A percentile compares a stretch with the other conserved stretches of the same genome.
Conservation (phyloP, 768 basidiomycete genomes). For the Lentinula sp. region DNA sequence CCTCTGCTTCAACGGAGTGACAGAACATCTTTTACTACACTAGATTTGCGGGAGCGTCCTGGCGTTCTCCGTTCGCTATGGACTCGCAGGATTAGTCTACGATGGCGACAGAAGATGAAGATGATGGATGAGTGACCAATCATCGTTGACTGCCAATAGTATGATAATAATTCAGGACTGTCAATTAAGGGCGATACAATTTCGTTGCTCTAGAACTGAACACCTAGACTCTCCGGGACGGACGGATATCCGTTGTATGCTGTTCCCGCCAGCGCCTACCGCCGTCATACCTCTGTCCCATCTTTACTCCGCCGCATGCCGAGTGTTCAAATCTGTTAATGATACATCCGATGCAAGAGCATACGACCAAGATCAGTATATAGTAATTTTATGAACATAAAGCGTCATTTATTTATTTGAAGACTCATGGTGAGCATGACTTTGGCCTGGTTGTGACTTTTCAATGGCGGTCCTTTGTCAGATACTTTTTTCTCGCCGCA, state of each 20-base stretch:
- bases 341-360: no score
- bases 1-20: not conserved
- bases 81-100: slow-evolving; percentile 83
- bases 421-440: not conserved
- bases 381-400: slow-evolving; percentile 6
- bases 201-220: not conserved
- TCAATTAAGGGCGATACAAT: not conserved
- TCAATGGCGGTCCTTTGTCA: not conserved
- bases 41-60: slow-evolving; percentile 70
- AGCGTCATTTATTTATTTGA: not conserved
- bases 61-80: slow-evolving; percentile 87
- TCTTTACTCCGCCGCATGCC: not conserved
- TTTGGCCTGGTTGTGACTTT: not conserved
- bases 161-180: not conserved
- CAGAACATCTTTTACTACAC: slow-evolving; percentile 5
- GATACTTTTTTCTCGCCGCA: not conserved
- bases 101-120: slow-evolving; percentile 81
- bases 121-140: not conserved
- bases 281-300: not conserved
- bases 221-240: not conserved
- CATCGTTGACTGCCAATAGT: not conserved
- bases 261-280: not conserved
- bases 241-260: slow-evolving; percentile 4
- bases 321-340: not conserved
- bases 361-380: not conserved